Evolutionary conservation across 2,329 filamentous ascomycete genomes (phyloP).

Genomic region (Colletotrichum trifolii): DNA sequence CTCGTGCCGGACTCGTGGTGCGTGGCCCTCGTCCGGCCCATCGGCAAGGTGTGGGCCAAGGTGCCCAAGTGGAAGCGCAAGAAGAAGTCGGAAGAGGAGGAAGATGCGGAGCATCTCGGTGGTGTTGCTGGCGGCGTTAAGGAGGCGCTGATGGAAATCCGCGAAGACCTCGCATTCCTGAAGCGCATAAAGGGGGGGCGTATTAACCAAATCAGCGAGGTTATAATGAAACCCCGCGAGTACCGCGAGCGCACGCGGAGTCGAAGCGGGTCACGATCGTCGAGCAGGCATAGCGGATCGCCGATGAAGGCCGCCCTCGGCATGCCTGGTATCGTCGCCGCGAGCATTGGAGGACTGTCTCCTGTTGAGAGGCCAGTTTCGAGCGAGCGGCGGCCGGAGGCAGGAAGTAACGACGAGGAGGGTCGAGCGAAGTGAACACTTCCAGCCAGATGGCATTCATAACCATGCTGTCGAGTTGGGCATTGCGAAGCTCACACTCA

Average conservation of each 20-base stretch:
- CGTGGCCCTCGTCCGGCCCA: constrained; percentile 38
- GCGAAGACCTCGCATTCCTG: constrained; percentile 70
- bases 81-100: constrained; percentile 36
- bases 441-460: background rate
- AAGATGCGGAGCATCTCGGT: constrained; percentile 47
- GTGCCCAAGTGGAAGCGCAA: constrained; percentile 36
- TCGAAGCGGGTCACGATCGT: constrained; percentile 36
- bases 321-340: constrained; percentile 39
- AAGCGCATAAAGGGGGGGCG: constrained; percentile 70
- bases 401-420: constrained; percentile 19
- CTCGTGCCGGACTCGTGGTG: constrained; percentile 45
- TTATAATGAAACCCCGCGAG: constrained; percentile 66
- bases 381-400: constrained; percentile 2
- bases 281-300: constrained; percentile 33
- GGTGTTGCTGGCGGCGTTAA: constrained; percentile 51
- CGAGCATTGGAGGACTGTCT: constrained; percentile 38
- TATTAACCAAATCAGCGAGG: constrained; percentile 68
- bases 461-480: too few species aligned
- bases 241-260: constrained; percentile 39
- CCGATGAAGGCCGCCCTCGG: constrained; percentile 38
- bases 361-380: constrained; percentile 30
- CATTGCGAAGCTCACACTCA: background rate
- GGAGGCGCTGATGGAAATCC: constrained; percentile 63
- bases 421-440: constrained; percentile 8
- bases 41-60: constrained; percentile 34